These are phyloP conservation scores for Ostreobium quekettii DNA, from an alignment of 139 green algal genomes.

Conservation along the genomic window DNA sequence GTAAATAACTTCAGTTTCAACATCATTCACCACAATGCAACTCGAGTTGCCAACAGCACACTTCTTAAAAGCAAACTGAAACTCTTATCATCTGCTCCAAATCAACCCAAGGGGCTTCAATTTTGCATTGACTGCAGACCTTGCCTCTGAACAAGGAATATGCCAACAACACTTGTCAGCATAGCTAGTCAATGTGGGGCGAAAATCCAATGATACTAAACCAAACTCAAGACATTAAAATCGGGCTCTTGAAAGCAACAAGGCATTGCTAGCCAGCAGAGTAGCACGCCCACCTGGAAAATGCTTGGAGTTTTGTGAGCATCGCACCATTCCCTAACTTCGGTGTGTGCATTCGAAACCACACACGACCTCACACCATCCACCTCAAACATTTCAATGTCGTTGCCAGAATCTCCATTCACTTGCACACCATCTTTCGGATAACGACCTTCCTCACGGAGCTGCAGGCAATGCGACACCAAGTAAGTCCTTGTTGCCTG, in stretches of 20 bases:
- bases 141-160: neutral
- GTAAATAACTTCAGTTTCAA: neutral
- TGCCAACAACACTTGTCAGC: neutral
- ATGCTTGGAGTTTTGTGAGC: conserved; percentile 24
- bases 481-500: too few relatives aligned
- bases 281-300: conserved; percentile 25
- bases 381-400: conserved; percentile 84
- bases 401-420: conserved; percentile 89
- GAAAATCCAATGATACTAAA: neutral
- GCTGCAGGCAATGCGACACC: neutral
- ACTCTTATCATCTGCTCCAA: too few relatives aligned
- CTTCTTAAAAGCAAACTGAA: too few relatives aligned
- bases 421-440: conserved; percentile 55
- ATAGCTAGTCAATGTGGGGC: neutral
- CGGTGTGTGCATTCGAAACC: conserved; percentile 74
- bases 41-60: too few relatives aligned
- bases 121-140: neutral
- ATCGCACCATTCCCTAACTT: conserved; percentile 66
- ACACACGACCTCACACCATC: conserved; percentile 66
- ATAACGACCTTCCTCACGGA: neutral
- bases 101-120: too few relatives aligned
- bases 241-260: neutral
- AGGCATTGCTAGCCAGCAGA: neutral
- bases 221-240: neutral
- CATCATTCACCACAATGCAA: neutral